Evolutionary conservation across 257 asterid species (phyloP), one percentile per base, ranked within the genome.

Genomic region (Nicotiana sylvestris): DNA sequence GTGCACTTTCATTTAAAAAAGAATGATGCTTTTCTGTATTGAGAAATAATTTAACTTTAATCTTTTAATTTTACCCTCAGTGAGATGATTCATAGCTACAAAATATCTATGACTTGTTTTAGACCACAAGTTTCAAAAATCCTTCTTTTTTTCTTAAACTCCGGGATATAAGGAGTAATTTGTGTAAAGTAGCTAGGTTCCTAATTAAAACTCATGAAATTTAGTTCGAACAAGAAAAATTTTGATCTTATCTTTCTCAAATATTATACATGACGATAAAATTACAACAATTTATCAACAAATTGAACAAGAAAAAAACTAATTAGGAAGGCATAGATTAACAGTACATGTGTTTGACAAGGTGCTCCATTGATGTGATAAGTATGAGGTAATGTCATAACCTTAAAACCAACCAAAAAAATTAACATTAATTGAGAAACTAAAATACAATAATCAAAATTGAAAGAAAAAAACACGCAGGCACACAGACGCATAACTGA

Each of bases 281-380:
- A 51, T 5, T 70, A 27, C 80, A 53, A 33, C 33, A 81, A 74
- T 39, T 6, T 37, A 46, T 57, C 49, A 30, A 69, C 21, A 2
- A 21, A 57, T 27, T 29, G 35, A n/a, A 81, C 21, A 4, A 17
- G 9, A 43, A 43, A 21, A 21, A 77, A 70, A 0, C 49, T 43
- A 58, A 55, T 10, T 8, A 17, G 37, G 9, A 37, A 64, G 81
- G 72, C 17, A 46, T 46, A 39, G 80, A 80, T 72, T 76, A 82
- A 21, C 49, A 89, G 57, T 93, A 96, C 99, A 85, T 94, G 97
- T 39, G 98, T 92, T 56, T 49, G 87, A 86, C 99, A 96, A 60
- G 96, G 90, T 56, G 81, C 91, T 65, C 89, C 94, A 65, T 88
- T 37, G 57, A 91, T 89, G 85, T 93, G 98, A 87, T 96, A 96